Base-by-base conservation (phyloP, 2,329 filamentous ascomycete genomes). In the Drechslerella stenobrocha region DNA sequence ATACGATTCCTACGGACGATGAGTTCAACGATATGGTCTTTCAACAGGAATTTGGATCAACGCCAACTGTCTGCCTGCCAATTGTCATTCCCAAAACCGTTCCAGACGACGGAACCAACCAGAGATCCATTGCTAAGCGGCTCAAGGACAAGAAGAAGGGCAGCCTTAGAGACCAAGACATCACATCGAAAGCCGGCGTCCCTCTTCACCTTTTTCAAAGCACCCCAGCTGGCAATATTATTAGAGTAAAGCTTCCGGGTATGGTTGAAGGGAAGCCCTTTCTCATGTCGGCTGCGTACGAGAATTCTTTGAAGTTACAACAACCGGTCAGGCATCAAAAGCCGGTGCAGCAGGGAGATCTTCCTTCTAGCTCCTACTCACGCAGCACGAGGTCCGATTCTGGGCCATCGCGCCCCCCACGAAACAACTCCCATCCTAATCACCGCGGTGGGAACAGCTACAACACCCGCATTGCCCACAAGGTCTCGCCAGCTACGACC, bases 21-120 rank as follows among this genome's bases (percentile, higher is more conserved):
- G 69, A 73, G 28, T 72, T 73, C 52, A 70, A 72, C 45, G 64
- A 60, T 20, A 69, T 70, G 34, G 57, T 71, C 15, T 72, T 72
- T 46, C 69, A 72, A 47, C 71, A 71, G 15, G 71, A 71, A 32
- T 73, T 73, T 52, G 72, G 72, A 28, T 73, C 72, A 15, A 72
- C 70, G 5, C 72, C 72, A 5, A 71, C 66, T 1, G 71, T 73
- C 23, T 72, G 70, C 22, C 53, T 73, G 23, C 72, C 72, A 6
- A 52, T 50, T 8, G 47, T 50, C 18, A 13, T 22, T 26, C 44
- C 55, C 42, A 47, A 51, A 32, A 28, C 22, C 22, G 22, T 32
- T 18, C 23, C 30, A 20, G 30, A 35, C 22, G 22, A 46, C 15
- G 42, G 32, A 2, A 42, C 18, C 15, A 42, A 2, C 35, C 13